phyloP scores from a whole-genome alignment of 2,329 filamentous ascomycete genomes.

The Scedosporium apiospermum region DNA sequence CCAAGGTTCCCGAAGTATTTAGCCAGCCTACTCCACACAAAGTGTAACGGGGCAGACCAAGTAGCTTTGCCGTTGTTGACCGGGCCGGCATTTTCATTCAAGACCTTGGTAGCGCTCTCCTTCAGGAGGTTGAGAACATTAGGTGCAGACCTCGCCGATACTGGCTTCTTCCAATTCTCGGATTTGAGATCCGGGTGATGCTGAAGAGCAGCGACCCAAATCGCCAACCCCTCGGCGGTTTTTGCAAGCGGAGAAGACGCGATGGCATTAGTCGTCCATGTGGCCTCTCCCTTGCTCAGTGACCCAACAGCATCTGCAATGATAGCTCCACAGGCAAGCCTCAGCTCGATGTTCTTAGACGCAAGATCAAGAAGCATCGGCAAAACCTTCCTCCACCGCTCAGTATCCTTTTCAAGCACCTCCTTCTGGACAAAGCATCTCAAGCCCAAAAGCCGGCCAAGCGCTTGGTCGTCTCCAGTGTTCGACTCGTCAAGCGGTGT shows the following conservation, averaged over 20 bases:
- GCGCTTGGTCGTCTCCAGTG: constrained; percentile 62
- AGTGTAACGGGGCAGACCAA: constrained; percentile 73
- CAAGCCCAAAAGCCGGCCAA: constrained; percentile 78
- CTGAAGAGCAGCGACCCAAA: constrained; percentile 67
- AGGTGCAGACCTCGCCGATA: constrained; percentile 57
- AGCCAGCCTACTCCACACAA: constrained; percentile 77
- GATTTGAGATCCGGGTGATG: constrained; percentile 53
- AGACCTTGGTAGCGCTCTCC: constrained; percentile 44
- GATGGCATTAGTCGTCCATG: constrained; percentile 53
- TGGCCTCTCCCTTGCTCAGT: constrained; percentile 47
- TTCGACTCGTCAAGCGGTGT: constrained; percentile 43
- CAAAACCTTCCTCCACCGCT: constrained; percentile 59
- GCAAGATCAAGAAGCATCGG: constrained; percentile 64
- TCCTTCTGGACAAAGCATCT: constrained; percentile 76
- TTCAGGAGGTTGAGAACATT: constrained; percentile 69
- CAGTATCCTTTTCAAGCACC: constrained; percentile 53
- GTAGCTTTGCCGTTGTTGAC: constrained; percentile 53
- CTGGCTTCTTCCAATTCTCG: constrained; percentile 70
- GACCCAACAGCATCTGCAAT: constrained; percentile 65
- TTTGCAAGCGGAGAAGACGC: constrained; percentile 57
- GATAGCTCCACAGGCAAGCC: constrained; percentile 77
- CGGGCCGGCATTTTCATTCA: constrained; percentile 28
- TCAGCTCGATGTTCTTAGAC: constrained; percentile 77
- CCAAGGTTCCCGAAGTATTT: constrained; percentile 34
- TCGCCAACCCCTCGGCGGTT: constrained; percentile 79